phyloP scores from a whole-genome alignment of 345 rosid species.

The Arabis alpina region DNA sequence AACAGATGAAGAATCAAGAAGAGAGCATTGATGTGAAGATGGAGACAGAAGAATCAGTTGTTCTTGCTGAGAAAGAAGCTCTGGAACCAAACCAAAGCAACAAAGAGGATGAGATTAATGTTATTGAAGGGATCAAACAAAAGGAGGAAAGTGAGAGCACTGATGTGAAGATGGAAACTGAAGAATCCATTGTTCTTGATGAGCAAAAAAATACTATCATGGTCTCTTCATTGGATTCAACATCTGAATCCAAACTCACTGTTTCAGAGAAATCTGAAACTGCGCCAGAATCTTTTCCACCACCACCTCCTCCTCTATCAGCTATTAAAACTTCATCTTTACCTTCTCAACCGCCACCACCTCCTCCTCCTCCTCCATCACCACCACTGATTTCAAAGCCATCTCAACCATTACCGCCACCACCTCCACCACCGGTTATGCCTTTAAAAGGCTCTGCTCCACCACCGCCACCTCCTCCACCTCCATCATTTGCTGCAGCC shows the following conservation, averaged over 20 bases:
- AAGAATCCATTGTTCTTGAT: slow-evolving; percentile 28
- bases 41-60: slow-evolving; percentile 33
- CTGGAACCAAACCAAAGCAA: too few relatives aligned
- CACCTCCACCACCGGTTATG: slow-evolving; percentile 2
- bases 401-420: slow-evolving; percentile 32
- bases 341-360: slow-evolving; percentile 18
- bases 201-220: slow-evolving; percentile 27
- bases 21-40: slow-evolving; percentile 28
- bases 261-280: not conserved
- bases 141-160: slow-evolving; percentile 5
- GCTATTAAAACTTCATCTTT: not conserved
- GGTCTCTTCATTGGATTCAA: slow-evolving; percentile 31
- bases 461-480: slow-evolving; percentile 34
- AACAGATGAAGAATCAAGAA: slow-evolving; percentile 20
- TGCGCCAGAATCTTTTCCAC: slow-evolving; percentile 12
- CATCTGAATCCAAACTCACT: slow-evolving; percentile 31
- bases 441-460: slow-evolving; percentile 19
- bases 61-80: slow-evolving; percentile 22
- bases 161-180: slow-evolving; percentile 30
- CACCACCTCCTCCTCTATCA: slow-evolving; percentile 26
- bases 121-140: too few relatives aligned
- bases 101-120: too few relatives aligned
- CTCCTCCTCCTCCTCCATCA: slow-evolving; percentile 27
- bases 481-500: not conserved
- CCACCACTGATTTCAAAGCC: slow-evolving; percentile 20